phyloP scores from a whole-genome alignment of 371 early-diverging fungal genomes.

The Choanephora cucurbitarum region DNA sequence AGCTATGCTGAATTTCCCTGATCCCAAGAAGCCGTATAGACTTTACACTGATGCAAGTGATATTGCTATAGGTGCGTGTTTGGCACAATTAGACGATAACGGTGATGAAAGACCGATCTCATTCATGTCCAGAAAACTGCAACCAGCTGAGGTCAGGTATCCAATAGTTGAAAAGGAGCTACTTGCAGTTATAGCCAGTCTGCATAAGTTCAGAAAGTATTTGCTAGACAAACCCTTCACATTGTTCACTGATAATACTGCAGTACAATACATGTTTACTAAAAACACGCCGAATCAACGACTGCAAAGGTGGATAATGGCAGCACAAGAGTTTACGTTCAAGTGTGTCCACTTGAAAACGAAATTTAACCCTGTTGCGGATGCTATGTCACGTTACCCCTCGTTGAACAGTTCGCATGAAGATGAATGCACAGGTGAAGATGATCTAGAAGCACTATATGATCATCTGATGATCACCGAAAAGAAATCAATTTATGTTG shows the following conservation, averaged over 20 bases:
- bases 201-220: conserved; percentile 24
- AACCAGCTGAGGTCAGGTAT: background rate
- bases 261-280: conserved; percentile 16
- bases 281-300: conserved; percentile 8
- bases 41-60: too few relatives aligned
- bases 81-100: background rate
- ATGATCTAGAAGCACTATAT: too few relatives aligned
- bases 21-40: too few relatives aligned
- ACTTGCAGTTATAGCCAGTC: conserved; percentile 22
- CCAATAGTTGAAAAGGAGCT: conserved; percentile 23
- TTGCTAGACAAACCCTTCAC: conserved; percentile 24
- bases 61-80: too few relatives aligned
- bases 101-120: background rate
- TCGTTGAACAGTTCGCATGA: too few relatives aligned
- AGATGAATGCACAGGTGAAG: too few relatives aligned
- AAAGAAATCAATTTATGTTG: too few relatives aligned
- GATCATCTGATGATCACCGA: too few relatives aligned
- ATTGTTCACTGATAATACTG: conserved; percentile 32
- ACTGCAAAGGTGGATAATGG: conserved; percentile 26
- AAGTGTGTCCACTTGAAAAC: background rate
- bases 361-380: too few relatives aligned
- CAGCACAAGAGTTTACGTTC: conserved; percentile 24
- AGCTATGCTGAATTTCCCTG: too few relatives aligned
- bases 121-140: background rate
- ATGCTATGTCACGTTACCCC: too few relatives aligned